Evolutionary conservation across 768 basidiomycete species (phyloP), one percentile per base, ranked within the genome.

Genomic region (Ephemerocybe angulata): DNA sequence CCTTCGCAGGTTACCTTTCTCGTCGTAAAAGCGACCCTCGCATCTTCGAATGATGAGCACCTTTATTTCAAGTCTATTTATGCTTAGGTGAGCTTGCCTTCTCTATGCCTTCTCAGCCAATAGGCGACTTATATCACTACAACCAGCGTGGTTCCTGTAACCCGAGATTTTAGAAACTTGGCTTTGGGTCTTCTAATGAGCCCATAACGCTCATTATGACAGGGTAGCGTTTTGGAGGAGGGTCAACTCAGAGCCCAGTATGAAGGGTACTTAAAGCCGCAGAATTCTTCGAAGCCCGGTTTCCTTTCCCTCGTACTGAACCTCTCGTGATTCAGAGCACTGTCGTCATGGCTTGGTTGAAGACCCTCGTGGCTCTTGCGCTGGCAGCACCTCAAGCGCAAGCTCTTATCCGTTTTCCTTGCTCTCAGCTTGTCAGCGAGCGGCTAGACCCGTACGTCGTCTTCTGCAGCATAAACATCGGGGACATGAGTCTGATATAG

Each of bases 361-460:
- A 40, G 43, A 30, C 47, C 24, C 54, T 55, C 10, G 37, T 31
- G 2, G 7, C 47, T 11, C 47, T 55, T 24, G 38, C 38, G 33
- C 47, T 55, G 25, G 37, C 38, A 4, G 54, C 60, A 29, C 54
- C 47, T 29, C 52, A 54, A 24, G 58, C 52, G 11, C 43, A 57
- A 40, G 62, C 62, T 5, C 58, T 61, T 27, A 37, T 63, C 27
- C 62, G 62, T 13, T 62, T 63, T 42, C 53, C 62, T 21, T 63
- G 58, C 50, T 61, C 63, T n/a, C 63, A 64, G 53, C 59, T 64
- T 22, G 59, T 64, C 3, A 50, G 55, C 24, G 60, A 62, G 50
- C 57, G 63, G 10, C 60, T 58, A 41, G 63, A 64, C 33, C 63
- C 60, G 63, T 64, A n/a, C 1, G 63, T 55, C 22, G 10, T 19